phyloP scores from a whole-genome alignment of 139 green algal genomes.

The Coelastrella sp. region DNA sequence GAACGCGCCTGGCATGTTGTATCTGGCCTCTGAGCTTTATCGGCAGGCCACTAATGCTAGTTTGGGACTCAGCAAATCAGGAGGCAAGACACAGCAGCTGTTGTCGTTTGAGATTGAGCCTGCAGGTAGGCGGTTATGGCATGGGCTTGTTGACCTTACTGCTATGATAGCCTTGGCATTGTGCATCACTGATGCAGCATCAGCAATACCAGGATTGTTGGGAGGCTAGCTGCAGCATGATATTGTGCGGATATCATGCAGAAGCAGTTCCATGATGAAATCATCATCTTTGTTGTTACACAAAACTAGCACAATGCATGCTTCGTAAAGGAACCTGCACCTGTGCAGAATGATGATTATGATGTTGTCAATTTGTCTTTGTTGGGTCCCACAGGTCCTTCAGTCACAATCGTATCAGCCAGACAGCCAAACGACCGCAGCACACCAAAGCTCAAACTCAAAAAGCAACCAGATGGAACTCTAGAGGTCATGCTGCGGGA shows the following conservation, averaged over 20 bases:
- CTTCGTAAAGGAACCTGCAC: no score
- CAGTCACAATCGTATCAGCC: constrained; percentile 27
- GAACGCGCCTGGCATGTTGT: constrained; percentile 34
- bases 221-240: no score
- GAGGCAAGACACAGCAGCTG: constrained; percentile 30
- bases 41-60: constrained; percentile 39
- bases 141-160: no score
- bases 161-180: no score
- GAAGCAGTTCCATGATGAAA: no score
- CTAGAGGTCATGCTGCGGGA: constrained; percentile 16
- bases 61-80: not conserved
- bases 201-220: no score
- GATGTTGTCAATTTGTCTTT: no score
- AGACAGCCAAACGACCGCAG: not conserved
- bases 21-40: constrained; percentile 30
- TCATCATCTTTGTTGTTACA: no score
- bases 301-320: no score
- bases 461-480: constrained; percentile 27
- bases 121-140: constrained; percentile 3
- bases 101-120: constrained; percentile 49
- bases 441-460: constrained; percentile 9
- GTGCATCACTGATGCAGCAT: no score
- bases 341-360: no score
- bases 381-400: constrained; percentile 3
- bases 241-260: no score